Conservation (phyloP, 768 basidiomycete genomes). For the Agaricus subrufescens region DNA sequence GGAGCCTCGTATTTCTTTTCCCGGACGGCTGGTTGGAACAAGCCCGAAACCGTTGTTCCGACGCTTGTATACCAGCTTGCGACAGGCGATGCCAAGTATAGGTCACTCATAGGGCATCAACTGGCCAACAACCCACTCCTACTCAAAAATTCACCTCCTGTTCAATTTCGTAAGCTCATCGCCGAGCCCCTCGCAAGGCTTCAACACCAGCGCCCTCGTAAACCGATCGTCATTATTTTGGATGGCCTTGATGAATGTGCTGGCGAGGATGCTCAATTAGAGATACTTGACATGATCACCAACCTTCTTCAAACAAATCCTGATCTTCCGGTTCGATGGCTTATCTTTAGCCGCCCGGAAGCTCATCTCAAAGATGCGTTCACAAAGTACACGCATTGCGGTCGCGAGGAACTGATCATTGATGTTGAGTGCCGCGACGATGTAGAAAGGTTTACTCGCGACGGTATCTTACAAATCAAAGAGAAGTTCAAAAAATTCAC, state of each 20-base stretch:
- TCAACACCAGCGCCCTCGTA: background rate
- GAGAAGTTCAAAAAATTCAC: too few species aligned
- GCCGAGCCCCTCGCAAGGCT: background rate
- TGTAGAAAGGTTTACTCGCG: background rate
- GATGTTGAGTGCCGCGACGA: too few species aligned
- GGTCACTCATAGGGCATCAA: background rate
- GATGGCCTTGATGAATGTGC: slow-evolving; percentile 1
- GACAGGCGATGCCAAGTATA: background rate
- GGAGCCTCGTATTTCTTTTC: too few species aligned
- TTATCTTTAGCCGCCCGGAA: background rate
- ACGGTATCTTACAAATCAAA: too few species aligned
- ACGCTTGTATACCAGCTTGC: background rate
- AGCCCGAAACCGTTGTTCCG: background rate
- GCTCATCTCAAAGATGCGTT: background rate
- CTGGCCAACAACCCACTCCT: background rate
- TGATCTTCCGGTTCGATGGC: background rate
- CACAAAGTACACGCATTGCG: too few species aligned
- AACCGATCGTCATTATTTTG: background rate
- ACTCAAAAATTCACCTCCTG: background rate
- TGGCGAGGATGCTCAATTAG: background rate
- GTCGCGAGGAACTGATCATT: too few species aligned
- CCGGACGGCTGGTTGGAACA: background rate
- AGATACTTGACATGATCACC: background rate
- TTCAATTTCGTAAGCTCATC: background rate
- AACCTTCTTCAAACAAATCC: background rate